Conservation (phyloP, 1,284 basidiomycete genomes). For the Ustilago cynodontis region DNA sequence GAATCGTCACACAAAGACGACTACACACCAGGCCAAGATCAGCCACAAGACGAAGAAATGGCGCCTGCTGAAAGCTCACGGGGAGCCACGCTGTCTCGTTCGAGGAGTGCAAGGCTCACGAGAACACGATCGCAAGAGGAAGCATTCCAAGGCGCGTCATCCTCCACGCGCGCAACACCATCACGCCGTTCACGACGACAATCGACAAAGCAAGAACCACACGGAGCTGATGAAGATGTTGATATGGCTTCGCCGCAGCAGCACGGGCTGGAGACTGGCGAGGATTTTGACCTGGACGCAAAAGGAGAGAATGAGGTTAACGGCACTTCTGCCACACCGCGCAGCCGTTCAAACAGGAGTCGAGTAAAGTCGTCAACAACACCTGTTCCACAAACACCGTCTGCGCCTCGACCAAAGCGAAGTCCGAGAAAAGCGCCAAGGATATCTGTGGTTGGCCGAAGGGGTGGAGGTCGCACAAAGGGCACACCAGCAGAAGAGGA, state of each 20-base stretch:
- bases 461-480: conserved; percentile 8
- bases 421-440: conserved; percentile 30
- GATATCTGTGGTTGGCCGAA: conserved; percentile 27
- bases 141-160: conserved; percentile 19
- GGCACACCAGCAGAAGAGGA: conserved; percentile 29
- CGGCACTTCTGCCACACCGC: conserved; percentile 14
- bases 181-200: conserved; percentile 45
- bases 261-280: conserved; percentile 11
- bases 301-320: conserved; percentile 15
- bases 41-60: conserved; percentile 32
- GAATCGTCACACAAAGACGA: conserved; percentile 3
- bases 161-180: conserved; percentile 25
- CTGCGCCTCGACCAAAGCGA: conserved; percentile 14
- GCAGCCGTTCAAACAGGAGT: conserved; percentile 32
- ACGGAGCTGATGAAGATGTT: conserved; percentile 16
- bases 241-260: conserved; percentile 18
- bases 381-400: conserved; percentile 32
- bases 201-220: conserved; percentile 25
- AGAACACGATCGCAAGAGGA: conserved; percentile 37
- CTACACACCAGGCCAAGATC: background rate
- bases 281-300: conserved; percentile 8
- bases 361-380: conserved; percentile 31
- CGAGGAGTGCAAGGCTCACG: conserved; percentile 28
- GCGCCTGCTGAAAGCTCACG: conserved; percentile 13
- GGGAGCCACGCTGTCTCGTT: conserved; percentile 19